A percentile compares a stretch with the other conserved stretches of the same genome.
These are phyloP conservation scores for Neurospora africana DNA, from an alignment of 495 filamentous ascomycete species.

Conservation along the genomic window DNA sequence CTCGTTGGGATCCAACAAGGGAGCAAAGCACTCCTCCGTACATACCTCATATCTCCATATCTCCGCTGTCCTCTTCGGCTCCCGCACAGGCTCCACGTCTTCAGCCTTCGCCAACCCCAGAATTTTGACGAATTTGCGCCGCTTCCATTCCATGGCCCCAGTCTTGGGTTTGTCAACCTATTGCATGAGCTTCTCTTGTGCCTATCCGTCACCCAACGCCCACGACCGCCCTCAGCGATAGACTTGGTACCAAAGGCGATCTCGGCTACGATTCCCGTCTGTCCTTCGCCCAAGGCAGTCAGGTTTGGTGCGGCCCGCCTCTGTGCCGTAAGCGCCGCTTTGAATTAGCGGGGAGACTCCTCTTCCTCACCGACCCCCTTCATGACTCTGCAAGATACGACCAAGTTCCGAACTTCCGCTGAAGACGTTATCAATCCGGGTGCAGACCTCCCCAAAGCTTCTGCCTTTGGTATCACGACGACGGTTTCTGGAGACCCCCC, in stretches of 20 bases:
- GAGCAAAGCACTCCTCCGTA: neutral
- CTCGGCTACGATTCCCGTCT: neutral
- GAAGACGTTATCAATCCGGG: constrained; percentile 2
- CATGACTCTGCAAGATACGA: constrained; percentile 14
- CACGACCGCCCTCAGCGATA: neutral
- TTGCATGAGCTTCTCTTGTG: constrained; percentile 2
- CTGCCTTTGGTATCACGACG: constrained; percentile 1
- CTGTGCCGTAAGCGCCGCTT: neutral
- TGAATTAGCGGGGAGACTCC: neutral
- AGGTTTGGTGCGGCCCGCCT: neutral
- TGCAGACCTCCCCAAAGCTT: constrained; percentile 1
- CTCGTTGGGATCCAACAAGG: neutral
- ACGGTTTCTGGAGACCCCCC: neutral
- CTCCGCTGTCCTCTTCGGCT: neutral
- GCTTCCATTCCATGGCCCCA: constrained; percentile 11
- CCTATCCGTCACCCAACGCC: neutral
- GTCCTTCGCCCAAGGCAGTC: neutral
- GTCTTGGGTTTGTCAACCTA: neutral
- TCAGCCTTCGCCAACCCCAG: neutral
- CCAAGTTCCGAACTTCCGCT: constrained; percentile 8
- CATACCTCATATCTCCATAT: constrained; percentile 1
- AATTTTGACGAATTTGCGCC: neutral
- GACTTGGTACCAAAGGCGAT: neutral
- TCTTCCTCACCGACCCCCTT: constrained; percentile 2
- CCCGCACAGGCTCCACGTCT: neutral